These are phyloP conservation scores for Dryas alaskensis DNA, from an alignment of 306 rosid species.

Conservation along the genomic window DNA sequence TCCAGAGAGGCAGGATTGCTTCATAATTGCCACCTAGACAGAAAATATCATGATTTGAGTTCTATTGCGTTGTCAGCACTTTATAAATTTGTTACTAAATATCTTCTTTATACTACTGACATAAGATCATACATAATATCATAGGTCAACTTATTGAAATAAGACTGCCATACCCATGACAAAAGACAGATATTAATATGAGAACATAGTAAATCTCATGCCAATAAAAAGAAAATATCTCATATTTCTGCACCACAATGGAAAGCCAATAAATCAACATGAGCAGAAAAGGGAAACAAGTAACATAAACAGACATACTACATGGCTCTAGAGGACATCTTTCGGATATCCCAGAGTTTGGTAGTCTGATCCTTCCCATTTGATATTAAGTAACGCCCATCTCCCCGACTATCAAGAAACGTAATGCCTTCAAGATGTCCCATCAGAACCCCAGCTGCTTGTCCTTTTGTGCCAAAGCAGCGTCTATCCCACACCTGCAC, in stretches of 20 bases:
- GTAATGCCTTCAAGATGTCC: slow-evolving; percentile 91
- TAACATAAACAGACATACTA: neutral
- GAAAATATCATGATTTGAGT: neutral
- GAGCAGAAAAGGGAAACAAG: slow-evolving; percentile 18
- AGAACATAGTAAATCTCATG: neutral
- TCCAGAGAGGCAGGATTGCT: neutral
- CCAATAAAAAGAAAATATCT: neutral
- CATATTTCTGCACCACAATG: neutral
- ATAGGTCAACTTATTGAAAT: neutral
- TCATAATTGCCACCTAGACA: neutral
- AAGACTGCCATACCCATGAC: neutral
- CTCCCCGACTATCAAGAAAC: slow-evolving; percentile 80
- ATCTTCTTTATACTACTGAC: neutral
- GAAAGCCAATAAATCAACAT: slow-evolving; percentile 18
- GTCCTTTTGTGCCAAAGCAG: slow-evolving; percentile 57
- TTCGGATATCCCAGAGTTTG: slow-evolving; percentile 92
- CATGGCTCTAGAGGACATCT: slow-evolving; percentile 60
- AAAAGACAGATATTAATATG: neutral
- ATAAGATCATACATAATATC: neutral
- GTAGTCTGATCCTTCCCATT: slow-evolving; percentile 94
- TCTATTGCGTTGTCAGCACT: neutral
- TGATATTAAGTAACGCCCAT: slow-evolving; percentile 85
- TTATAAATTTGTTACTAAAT: neutral
- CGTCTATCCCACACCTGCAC: slow-evolving; percentile 96
- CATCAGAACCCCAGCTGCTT: slow-evolving; percentile 72